Conservation (phyloP, 2,329 filamentous ascomycete genomes). For the Claviceps sp. region DNA sequence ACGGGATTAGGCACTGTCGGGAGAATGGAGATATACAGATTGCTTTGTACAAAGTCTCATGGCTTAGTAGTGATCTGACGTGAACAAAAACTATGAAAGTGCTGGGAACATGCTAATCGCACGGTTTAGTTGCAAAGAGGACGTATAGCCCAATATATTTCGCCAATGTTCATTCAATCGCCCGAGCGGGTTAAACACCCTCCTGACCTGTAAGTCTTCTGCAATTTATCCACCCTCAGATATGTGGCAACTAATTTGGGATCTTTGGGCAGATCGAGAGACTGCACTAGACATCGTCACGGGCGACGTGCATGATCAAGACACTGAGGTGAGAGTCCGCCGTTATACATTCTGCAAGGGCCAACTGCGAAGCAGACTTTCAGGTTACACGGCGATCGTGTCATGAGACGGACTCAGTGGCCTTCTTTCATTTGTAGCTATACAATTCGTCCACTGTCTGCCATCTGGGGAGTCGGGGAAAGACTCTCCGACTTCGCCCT, state of each 20-base stretch:
- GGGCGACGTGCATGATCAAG: constrained; percentile 3
- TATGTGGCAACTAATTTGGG: constrained; percentile 13
- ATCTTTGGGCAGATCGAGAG: constrained; percentile 12
- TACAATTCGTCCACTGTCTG: too few relatives aligned
- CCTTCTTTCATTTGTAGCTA: neutral
- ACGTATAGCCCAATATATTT: constrained; percentile 15
- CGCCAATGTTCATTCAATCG: constrained; percentile 15
- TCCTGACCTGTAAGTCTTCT: constrained; percentile 1
- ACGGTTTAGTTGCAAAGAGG: too few relatives aligned
- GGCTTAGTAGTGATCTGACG: constrained; percentile 4
- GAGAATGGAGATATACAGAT: constrained; percentile 15
- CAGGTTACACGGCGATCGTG: constrained; percentile 4
- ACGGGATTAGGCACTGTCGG: constrained; percentile 13
- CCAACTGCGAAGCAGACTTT: constrained; percentile 7
- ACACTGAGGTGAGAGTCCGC: neutral
- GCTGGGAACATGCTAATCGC: too few relatives aligned
- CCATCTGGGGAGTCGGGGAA: neutral
- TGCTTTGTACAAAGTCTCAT: constrained; percentile 11
- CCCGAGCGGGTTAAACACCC: constrained; percentile 8
- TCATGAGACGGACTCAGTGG: neutral
- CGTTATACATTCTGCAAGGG: constrained; percentile 5
- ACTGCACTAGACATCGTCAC: constrained; percentile 15
- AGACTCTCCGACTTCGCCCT: neutral
- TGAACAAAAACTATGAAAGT: too few relatives aligned
- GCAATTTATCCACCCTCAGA: constrained; percentile 14